Base-by-base conservation (phyloP, 2,329 filamentous ascomycete genomes). In the Colletotrichum destructivum region DNA sequence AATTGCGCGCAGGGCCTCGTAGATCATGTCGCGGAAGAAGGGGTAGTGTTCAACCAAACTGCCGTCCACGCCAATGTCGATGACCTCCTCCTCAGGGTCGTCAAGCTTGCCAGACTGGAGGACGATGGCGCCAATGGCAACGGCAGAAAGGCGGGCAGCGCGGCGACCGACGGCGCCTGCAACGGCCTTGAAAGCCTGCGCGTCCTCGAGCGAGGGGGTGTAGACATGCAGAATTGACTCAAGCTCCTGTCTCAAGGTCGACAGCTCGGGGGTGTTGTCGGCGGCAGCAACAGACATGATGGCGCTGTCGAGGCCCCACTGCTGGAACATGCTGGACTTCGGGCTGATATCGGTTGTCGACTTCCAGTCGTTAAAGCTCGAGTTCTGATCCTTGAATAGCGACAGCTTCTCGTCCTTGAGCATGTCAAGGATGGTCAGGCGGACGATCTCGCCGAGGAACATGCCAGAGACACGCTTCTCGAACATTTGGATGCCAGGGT, bases 401-500 rank as follows among this genome's bases (percentile, higher is more conserved):
- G 91, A 87, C 8, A 92, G 84, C 1, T 87, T 81, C 38, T 91
- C 86, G 75, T 94, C 88, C 76, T 92, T 88, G 78, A 95, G 85
- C 80, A 98, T 88, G 69, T 90, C 87, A 62, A 96, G 81, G 26
- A 98, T 84, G 18, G 92, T 91, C 55, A 94, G 88, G 66, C 96
- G 93, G 66, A 98, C 88, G 74, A 98, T 95, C 82, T 99, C 96
- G 66, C 96, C 96, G 60, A 99, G 83, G 85, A 98, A 99, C 96
- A 99, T 98, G 81, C 96, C 96, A 0, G 95, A 98, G 18, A 99
- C 93, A 59, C 96, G 93, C 88, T 99, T 99, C 86, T 99, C 96
- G 79, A 98, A 99, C 94, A 98, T 98, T 80, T 99, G 96, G 73
- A 97, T 91, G 35, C 96, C 96, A 0, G 95, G 96, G 82, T 99